These are phyloP conservation scores for Sugiyamaella marilandica DNA, from an alignment of 805 yeast species.

Conservation along the genomic window DNA sequence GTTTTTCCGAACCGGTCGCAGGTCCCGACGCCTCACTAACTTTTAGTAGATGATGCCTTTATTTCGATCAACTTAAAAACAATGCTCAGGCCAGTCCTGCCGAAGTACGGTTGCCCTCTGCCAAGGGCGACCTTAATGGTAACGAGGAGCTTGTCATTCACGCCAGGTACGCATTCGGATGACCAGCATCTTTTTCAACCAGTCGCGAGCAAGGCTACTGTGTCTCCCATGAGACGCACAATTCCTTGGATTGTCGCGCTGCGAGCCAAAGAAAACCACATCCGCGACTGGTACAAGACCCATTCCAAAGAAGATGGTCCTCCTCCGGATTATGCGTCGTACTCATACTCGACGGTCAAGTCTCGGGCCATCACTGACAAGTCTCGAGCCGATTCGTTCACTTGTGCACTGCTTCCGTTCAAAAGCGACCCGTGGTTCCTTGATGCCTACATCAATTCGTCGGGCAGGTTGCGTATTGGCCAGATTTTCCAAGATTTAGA, in stretches of 20 bases:
- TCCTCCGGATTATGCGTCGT: constrained; percentile 33
- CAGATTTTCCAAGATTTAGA: constrained; percentile 92
- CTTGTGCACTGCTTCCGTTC: constrained; percentile 58
- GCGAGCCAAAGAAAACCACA: constrained; percentile 62
- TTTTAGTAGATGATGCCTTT: no score
- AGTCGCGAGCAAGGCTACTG: constrained; percentile 27
- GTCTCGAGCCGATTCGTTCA: constrained; percentile 66
- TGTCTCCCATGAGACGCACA: constrained; percentile 37
- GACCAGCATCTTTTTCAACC: constrained; percentile 31
- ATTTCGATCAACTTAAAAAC: no score
- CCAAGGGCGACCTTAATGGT: no score
- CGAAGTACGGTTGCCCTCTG: no score
- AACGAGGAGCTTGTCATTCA: background rate
- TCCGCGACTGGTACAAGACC: constrained; percentile 61
- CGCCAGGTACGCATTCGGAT: background rate
- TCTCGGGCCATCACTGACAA: constrained; percentile 66
- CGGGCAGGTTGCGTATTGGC: constrained; percentile 88
- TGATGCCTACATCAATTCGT: constrained; percentile 84
- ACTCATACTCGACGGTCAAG: constrained; percentile 64
- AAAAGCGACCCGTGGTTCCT: constrained; percentile 76
- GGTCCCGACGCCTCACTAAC: no score
- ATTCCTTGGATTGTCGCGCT: constrained; percentile 89
- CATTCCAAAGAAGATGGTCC: constrained; percentile 46
- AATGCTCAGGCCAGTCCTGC: no score
- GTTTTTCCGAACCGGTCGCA: no score